These are phyloP conservation scores for Penicillium macrosclerotiorum DNA, from an alignment of 495 filamentous ascomycete genomes.

Conservation along the genomic window DNA sequence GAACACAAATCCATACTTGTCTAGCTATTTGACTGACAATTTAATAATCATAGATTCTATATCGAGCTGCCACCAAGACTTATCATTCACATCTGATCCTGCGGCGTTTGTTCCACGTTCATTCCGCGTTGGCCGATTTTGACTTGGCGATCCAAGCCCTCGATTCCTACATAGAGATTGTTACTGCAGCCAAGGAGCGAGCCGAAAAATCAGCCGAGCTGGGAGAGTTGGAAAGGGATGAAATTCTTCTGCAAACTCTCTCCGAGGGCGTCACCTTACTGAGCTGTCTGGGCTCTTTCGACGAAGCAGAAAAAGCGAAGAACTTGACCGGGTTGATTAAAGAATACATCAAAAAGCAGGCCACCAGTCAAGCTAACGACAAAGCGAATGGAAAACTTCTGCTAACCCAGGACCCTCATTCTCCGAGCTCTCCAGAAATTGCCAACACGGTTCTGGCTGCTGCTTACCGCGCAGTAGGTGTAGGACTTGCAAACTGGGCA, in stretches of 20 bases:
- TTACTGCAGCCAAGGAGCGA: conserved; percentile 75
- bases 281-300: conserved; percentile 72
- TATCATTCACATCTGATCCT: conserved; percentile 90
- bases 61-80: conserved; percentile 83
- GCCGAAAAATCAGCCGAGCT: conserved; percentile 77
- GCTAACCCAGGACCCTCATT: conserved; percentile 17
- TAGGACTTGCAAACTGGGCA: conserved; percentile 83
- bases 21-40: conserved; percentile 4
- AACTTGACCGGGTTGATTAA: conserved; percentile 64
- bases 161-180: conserved; percentile 84
- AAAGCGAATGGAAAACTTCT: conserved; percentile 30
- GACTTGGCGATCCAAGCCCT: conserved; percentile 82
- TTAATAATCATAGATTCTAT: conserved; percentile 58
- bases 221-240: conserved; percentile 72
- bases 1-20: not conserved
- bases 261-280: conserved; percentile 75
- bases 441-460: conserved; percentile 56
- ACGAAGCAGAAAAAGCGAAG: conserved; percentile 74
- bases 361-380: conserved; percentile 33
- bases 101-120: conserved; percentile 83
- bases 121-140: conserved; percentile 82
- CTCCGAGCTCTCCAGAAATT: conserved; percentile 35
- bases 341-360: conserved; percentile 56
- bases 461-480: conserved; percentile 77
- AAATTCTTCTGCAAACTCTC: conserved; percentile 68